Evolutionary conservation across 805 yeast species (phyloP).

Genomic region (Metschnikowia aberdeeniae): DNA sequence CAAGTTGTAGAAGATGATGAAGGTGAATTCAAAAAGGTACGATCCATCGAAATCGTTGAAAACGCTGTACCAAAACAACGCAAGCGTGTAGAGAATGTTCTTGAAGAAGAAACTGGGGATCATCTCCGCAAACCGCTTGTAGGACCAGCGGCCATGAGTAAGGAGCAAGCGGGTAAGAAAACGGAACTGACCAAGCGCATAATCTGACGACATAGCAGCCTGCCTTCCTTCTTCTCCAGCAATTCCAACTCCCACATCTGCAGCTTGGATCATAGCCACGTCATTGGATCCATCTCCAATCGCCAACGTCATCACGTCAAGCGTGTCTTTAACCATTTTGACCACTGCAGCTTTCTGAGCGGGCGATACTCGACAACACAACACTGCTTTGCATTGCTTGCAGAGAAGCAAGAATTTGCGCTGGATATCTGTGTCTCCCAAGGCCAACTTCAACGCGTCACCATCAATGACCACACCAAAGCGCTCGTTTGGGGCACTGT

Average conservation of each 20-base stretch:
- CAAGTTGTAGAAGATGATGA: slow-evolving; percentile 72
- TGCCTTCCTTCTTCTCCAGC: slow-evolving; percentile 87
- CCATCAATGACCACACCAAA: slow-evolving; percentile 72
- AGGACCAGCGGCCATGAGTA: slow-evolving; percentile 85
- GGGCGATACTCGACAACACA: slow-evolving; percentile 83
- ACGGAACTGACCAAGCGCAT: slow-evolving; percentile 77
- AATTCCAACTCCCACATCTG: slow-evolving; percentile 81
- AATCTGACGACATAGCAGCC: slow-evolving; percentile 84
- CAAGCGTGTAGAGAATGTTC: slow-evolving; percentile 67
- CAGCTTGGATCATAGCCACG: slow-evolving; percentile 85
- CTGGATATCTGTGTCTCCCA: slow-evolving; percentile 29
- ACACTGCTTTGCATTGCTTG: slow-evolving; percentile 72
- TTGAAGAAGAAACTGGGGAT: slow-evolving; percentile 76
- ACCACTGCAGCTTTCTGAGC: slow-evolving; percentile 79
- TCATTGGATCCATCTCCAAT: slow-evolving; percentile 88
- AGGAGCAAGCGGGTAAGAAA: slow-evolving; percentile 59
- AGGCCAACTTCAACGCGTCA: slow-evolving; percentile 48
- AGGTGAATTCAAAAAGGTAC: slow-evolving; percentile 73
- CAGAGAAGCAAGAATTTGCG: slow-evolving; percentile 64
- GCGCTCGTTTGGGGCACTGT: slow-evolving; percentile 55
- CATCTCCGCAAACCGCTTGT: slow-evolving; percentile 70
- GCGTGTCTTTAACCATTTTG: slow-evolving; percentile 54
- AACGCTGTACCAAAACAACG: slow-evolving; percentile 75
- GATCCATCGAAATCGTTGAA: slow-evolving; percentile 70
- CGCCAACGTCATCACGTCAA: slow-evolving; percentile 73